Base-by-base conservation (phyloP, 75 land plant genomes). In the Isoetes taiwanensis region DNA sequence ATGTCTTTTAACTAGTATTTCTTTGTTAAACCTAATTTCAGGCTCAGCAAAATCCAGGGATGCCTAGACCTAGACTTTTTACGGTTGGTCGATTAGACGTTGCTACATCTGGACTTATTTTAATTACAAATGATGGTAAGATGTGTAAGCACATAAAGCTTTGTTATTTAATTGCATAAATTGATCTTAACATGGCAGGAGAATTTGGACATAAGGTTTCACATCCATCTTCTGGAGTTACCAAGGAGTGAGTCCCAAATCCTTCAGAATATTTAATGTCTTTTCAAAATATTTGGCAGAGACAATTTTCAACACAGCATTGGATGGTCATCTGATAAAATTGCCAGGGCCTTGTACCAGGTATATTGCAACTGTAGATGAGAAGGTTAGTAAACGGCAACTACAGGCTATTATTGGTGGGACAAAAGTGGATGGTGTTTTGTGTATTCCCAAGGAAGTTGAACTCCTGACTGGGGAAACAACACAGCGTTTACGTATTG, bases 41-140 rank as follows among this genome's bases (percentile, higher is more conserved):
- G 99, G 72, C 59, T 39, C 72, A 76, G 67, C 69, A 59, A 27
- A 75, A 89, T 72, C 78, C 82, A 19, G 90, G 90, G 43, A 4
- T 69, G 29, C 83, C 71, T 56, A 81, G 76, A 68, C 99, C 96
- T 32, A 69, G 99, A 32, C 57, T 94, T 17, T 94, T 89, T 32
- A 94, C 99, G 42, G 99, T 94, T 34, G 99, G 99, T 25, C 83
- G 99, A 2, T 81, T 94, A 38, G 99, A 94, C 78, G 99, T 94
- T 80, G 90, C 86, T 20, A 94, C 99, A n/a, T 77, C 90, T 57
- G 99, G 99, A 12, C 73, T 94, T 35, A 70, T 94, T 34, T 70
- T 94, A 65, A 82, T 94, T 33, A 94, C 99, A 2, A 94, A 94
- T 73, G 96, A 94, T 71, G 99, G 99, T 89, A 75, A 48, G 25